Conservation (phyloP, 2,329 filamentous ascomycete species). For the Penicillium sp. region DNA sequence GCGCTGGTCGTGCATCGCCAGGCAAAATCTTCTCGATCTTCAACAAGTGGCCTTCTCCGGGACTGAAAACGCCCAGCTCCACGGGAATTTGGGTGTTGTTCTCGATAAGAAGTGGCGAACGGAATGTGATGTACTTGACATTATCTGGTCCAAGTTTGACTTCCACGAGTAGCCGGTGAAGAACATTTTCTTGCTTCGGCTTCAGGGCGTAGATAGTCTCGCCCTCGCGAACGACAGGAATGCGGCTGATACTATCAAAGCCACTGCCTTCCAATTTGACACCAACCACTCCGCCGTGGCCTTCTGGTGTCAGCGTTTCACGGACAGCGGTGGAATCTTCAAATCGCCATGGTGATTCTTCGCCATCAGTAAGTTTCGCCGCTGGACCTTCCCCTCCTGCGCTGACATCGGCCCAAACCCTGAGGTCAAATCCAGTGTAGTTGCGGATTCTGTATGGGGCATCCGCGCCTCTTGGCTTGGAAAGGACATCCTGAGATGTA, state of each 20-base stretch:
- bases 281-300: slow-evolving; percentile 72
- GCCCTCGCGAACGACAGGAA: slow-evolving; percentile 89
- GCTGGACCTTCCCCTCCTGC: slow-evolving; percentile 66
- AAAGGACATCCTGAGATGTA: slow-evolving; percentile 84
- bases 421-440: slow-evolving; percentile 88
- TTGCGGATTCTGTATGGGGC: slow-evolving; percentile 92
- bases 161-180: slow-evolving; percentile 89
- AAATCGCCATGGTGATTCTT: slow-evolving; percentile 93
- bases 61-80: slow-evolving; percentile 87
- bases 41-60: slow-evolving; percentile 79
- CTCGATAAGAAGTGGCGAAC: slow-evolving; percentile 86
- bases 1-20: slow-evolving; percentile 83
- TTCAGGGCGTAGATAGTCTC: slow-evolving; percentile 86
- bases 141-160: slow-evolving; percentile 90
- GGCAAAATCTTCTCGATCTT: slow-evolving; percentile 98
- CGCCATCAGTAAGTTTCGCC: slow-evolving; percentile 77
- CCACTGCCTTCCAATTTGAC: slow-evolving; percentile 88
- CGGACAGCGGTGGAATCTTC: slow-evolving; percentile 96
- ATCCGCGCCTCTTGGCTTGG: slow-evolving; percentile 86
- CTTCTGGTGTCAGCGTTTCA: slow-evolving; percentile 84
- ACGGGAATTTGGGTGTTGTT: slow-evolving; percentile 97
- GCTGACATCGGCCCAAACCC: slow-evolving; percentile 74
- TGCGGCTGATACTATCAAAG: slow-evolving; percentile 84
- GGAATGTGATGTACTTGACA: slow-evolving; percentile 94
- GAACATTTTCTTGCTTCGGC: slow-evolving; percentile 77